Conservation (phyloP, 768 basidiomycete genomes). For the Rhodosporidiobolus odoratus region DNA sequence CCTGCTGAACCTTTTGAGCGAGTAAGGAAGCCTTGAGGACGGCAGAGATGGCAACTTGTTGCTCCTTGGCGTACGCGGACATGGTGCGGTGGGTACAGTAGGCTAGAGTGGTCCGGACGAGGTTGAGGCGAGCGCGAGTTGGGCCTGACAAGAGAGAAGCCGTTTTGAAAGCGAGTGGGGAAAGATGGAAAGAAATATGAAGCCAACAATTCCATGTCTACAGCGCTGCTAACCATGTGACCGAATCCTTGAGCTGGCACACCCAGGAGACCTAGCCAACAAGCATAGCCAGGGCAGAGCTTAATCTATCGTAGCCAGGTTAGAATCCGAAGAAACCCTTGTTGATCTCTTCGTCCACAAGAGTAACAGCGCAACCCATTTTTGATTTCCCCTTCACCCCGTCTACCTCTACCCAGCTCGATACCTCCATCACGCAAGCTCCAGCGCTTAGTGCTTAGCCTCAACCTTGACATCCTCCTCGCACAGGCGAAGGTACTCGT, state of each 20-base stretch:
- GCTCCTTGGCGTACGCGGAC: constrained; percentile 55
- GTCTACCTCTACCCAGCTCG: background rate
- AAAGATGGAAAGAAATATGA: background rate
- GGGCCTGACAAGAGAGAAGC: background rate
- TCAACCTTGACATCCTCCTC: constrained; percentile 70
- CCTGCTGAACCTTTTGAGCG: constrained; percentile 78
- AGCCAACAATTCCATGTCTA: too few relatives aligned
- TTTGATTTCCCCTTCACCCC: background rate
- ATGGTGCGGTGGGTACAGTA: background rate
- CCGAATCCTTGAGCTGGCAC: too few relatives aligned
- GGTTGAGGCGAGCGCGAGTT: background rate
- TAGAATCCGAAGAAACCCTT: background rate
- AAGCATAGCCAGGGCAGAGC: too few relatives aligned
- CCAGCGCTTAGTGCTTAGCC: constrained; percentile 52
- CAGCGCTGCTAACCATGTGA: too few relatives aligned
- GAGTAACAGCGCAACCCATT: background rate
- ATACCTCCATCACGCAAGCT: background rate
- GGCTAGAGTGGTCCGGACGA: background rate
- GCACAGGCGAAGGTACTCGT: constrained; percentile 71
- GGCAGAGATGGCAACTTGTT: constrained; percentile 74
- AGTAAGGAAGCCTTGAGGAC: constrained; percentile 79
- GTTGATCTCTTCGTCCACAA: background rate
- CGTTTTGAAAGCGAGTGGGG: background rate
- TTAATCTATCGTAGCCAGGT: background rate
- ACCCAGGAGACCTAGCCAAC: too few relatives aligned